phyloP scores from a whole-genome alignment of 2,329 filamentous ascomycete genomes.

The Monosporascus sp. region DNA sequence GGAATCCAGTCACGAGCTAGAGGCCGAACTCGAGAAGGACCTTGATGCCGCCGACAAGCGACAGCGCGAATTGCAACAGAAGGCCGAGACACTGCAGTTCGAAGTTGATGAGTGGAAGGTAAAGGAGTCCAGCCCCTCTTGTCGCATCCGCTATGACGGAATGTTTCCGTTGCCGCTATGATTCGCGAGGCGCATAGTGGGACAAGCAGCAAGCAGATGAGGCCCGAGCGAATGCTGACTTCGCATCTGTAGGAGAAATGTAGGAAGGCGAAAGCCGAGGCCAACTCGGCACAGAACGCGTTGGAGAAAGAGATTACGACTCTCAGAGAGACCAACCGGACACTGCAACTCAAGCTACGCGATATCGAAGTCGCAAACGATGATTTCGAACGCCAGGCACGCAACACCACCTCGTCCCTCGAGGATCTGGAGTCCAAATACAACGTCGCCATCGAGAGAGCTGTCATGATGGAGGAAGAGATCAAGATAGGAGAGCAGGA shows the following conservation, averaged over 20 bases:
- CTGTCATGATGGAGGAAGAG: slow-evolving; percentile 92
- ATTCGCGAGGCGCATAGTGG: slow-evolving; percentile 2
- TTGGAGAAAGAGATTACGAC: slow-evolving; percentile 95
- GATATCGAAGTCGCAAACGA: slow-evolving; percentile 98
- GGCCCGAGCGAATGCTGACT: slow-evolving; percentile 14
- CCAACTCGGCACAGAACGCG: slow-evolving; percentile 73
- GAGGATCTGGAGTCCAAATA: slow-evolving; percentile 98
- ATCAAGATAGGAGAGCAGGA: slow-evolving; percentile 89
- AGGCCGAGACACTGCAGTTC: slow-evolving; percentile 76
- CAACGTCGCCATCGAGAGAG: slow-evolving; percentile 86
- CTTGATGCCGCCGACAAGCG: slow-evolving; percentile 92
- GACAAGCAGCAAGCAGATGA: neutral
- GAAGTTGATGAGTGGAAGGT: slow-evolving; percentile 99
- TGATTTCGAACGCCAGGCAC: slow-evolving; percentile 93
- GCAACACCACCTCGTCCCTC: slow-evolving; percentile 90
- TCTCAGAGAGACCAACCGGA: slow-evolving; percentile 77
- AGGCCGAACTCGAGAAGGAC: slow-evolving; percentile 92
- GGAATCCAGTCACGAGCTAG: slow-evolving; percentile 86
- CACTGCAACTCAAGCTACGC: slow-evolving; percentile 74
- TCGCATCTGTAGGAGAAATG: slow-evolving; percentile 68
- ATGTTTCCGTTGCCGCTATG: neutral
- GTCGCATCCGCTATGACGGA: too few species aligned
- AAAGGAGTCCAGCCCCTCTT: slow-evolving; percentile 25
- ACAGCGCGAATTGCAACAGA: slow-evolving; percentile 79
- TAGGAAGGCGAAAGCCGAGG: slow-evolving; percentile 88